A percentile compares a stretch with the other conserved stretches of the same genome.
Conservation (phyloP, 1,284 basidiomycete species). For the Hemileia vastatrix region DNA sequence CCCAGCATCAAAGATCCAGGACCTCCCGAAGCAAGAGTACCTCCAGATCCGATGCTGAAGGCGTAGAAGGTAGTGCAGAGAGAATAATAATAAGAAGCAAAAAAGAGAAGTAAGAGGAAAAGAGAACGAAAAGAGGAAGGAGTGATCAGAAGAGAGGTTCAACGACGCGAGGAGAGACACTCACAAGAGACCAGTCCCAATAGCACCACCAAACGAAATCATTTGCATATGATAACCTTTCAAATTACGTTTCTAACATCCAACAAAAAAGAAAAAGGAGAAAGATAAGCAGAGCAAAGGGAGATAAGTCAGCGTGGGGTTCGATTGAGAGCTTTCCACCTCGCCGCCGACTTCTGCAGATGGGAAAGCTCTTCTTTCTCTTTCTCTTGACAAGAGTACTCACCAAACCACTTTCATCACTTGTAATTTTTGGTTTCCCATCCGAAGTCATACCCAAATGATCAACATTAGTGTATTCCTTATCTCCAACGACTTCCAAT, state of each 20-base stretch:
- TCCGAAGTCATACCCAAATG: too few relatives aligned
- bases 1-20: slow-evolving; percentile 36
- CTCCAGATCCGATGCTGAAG: slow-evolving; percentile 33
- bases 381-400: too few relatives aligned
- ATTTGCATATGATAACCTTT: slow-evolving; percentile 14
- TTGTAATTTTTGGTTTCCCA: too few relatives aligned
- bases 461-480: too few relatives aligned
- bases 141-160: slow-evolving; percentile 46
- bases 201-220: slow-evolving; percentile 20
- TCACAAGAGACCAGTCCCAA: slow-evolving; percentile 51
- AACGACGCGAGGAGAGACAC: slow-evolving; percentile 56
- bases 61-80: neutral
- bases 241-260: slow-evolving; percentile 13
- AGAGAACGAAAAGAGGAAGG: slow-evolving; percentile 41
- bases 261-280: too few relatives aligned
- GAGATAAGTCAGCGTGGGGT: too few relatives aligned
- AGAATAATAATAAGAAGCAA: neutral
- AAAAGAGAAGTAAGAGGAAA: slow-evolving; percentile 6
- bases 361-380: too few relatives aligned
- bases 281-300: too few relatives aligned
- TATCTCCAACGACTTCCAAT: too few relatives aligned
- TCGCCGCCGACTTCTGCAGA: too few relatives aligned
- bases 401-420: too few relatives aligned
- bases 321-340: too few relatives aligned
- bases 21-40: slow-evolving; percentile 30